Conservation (phyloP, 2,329 filamentous ascomycete genomes). For the Cercospora nicotianae region DNA sequence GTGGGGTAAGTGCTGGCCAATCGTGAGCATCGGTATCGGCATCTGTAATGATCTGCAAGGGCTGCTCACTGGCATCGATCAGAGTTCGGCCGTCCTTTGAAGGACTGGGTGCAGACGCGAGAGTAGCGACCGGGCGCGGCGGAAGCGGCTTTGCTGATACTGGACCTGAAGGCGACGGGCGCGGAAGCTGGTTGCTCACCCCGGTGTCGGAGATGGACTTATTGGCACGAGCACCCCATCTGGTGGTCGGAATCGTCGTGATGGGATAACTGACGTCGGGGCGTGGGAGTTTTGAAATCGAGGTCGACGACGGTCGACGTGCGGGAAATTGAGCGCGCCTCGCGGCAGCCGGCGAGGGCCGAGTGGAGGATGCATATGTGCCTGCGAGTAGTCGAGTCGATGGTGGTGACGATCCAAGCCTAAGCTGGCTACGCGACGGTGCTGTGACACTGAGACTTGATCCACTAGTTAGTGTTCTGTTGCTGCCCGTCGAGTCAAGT, state of each 20-base stretch:
- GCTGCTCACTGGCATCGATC: constrained; percentile 42
- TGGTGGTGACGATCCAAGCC: not conserved
- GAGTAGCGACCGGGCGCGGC: constrained; percentile 40
- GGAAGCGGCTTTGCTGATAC: constrained; percentile 42
- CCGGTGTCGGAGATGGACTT: constrained; percentile 2
- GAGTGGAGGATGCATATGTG: constrained; percentile 34
- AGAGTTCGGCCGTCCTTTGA: constrained; percentile 42
- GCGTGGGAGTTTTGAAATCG: constrained; percentile 6
- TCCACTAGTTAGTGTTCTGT: constrained; percentile 2
- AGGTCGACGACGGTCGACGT: not conserved
- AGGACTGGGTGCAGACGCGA: constrained; percentile 38
- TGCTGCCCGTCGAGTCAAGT: constrained; percentile 1
- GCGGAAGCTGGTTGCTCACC: not conserved
- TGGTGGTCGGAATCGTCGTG: not conserved
- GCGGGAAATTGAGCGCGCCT: not conserved
- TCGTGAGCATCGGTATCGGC: constrained; percentile 19
- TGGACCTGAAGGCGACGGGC: not conserved
- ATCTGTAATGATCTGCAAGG: constrained; percentile 23
- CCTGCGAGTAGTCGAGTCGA: constrained; percentile 20
- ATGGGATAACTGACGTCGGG: not conserved
- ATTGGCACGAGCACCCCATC: constrained; percentile 9
- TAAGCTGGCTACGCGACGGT: not conserved
- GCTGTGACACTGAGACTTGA: not conserved
- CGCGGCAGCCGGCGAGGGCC: constrained; percentile 18
- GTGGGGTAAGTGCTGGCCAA: constrained; percentile 30